Evolutionary conservation across 495 filamentous ascomycete genomes (phyloP), one percentile per base, ranked within the genome.

Genomic region (Talaromyces wortmannii): DNA sequence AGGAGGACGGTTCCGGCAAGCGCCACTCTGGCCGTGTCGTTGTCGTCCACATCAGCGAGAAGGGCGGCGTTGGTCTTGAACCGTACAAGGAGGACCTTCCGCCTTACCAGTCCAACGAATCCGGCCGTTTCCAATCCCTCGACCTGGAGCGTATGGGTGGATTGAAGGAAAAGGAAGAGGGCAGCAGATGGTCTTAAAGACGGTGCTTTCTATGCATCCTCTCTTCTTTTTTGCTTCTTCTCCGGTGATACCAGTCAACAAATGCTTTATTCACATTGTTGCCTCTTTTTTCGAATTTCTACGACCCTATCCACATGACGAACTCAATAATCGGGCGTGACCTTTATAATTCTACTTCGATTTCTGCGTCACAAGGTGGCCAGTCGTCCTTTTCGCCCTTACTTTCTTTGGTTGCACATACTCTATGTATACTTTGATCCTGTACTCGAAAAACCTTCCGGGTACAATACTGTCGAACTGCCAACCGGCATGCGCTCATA

Each of bases 101-200:
- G 12, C 88, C 92, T 10, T 97, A 97, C 64, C 83, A 94, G 68
- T 83, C 88, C 63, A 84, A 81, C 55, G 80, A 82, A 61, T 78
- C 79, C 15, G 83, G 85, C 45, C 83, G 90, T 54, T 96, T 96
- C 73, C 86, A 94, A 61, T 91, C 90, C 10, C 77, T 98, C 57
- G 94, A 98, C 64, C 83, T 98, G 56, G 91, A 97, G 50, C 88
- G 88, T 55, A 94, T 98, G 65, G 94, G 94, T 53, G 94, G 95
- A 32, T 72, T 97, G 54, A 95, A 90, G 71, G 95, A 97, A 80
- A 95, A 91, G 76, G 81, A 84, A 59, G 67, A 76, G 44, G 23
- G 57, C 33, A 66, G 63, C 30, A 58, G 63, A 60, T 75, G 71
- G 61, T 66, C 65, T 31, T 77, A 69, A 59, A 61, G 33, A 43